Percentiles rank a stretch among this genome's conserved stretches.
phyloP scores from a whole-genome alignment of 371 early-diverging fungal species.

The Mortierella sp. region DNA sequence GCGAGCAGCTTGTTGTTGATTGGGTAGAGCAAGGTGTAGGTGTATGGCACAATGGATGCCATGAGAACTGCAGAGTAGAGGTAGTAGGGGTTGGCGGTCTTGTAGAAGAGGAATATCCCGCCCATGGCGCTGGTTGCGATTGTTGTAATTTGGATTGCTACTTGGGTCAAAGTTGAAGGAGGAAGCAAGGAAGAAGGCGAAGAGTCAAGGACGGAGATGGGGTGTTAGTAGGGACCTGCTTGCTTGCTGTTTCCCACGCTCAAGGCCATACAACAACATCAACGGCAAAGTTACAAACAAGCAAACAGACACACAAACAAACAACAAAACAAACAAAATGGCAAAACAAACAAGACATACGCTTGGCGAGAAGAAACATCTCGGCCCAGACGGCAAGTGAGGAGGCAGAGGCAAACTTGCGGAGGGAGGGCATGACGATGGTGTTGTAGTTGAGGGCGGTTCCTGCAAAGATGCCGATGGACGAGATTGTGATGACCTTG shows the following conservation, averaged over 20 bases:
- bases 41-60: conserved; percentile 31
- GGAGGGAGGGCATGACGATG: conserved; percentile 43
- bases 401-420: conserved; percentile 37
- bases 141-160: conserved; percentile 34
- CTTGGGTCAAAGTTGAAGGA: not conserved
- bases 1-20: conserved; percentile 40
- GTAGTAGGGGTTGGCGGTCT: conserved; percentile 35
- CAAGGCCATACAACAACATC: no score
- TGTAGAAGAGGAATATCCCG: conserved; percentile 26
- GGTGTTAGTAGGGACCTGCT: not conserved
- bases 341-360: conserved; percentile 14
- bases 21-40: conserved; percentile 18
- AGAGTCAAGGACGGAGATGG: not conserved
- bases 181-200: not conserved
- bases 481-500: conserved; percentile 38
- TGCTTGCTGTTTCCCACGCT: not conserved
- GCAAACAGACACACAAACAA: not conserved
- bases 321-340: not conserved
- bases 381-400: conserved; percentile 50
- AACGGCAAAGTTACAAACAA: not conserved
- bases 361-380: conserved; percentile 30
- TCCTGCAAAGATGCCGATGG: conserved; percentile 52
- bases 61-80: conserved; percentile 33
- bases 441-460: conserved; percentile 37
- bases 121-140: conserved; percentile 26